Evolutionary conservation across 2,329 filamentous ascomycete genomes (phyloP).

Genomic region (Alternaria dauci): DNA sequence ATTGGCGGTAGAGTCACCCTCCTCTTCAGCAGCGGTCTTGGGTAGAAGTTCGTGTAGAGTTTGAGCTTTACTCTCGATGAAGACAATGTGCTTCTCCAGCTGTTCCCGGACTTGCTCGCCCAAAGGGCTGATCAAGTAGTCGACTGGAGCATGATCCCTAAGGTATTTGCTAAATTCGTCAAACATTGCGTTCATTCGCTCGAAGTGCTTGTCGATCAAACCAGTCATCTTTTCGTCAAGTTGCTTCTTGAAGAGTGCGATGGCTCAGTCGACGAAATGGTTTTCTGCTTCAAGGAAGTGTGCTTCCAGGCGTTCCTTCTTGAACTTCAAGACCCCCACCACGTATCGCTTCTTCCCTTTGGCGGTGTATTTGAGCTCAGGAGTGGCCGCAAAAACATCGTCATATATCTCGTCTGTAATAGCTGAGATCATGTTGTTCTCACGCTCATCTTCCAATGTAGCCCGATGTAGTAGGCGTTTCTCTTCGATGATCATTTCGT

Average conservation of each 20-base stretch:
- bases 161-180: constrained; percentile 5
- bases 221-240: constrained; percentile 61
- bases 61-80: constrained; percentile 3
- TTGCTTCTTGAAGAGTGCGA: constrained; percentile 17
- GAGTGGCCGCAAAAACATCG: constrained; percentile 17
- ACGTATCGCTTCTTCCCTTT: constrained; percentile 12
- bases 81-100: constrained; percentile 6
- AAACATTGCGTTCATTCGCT: constrained; percentile 5
- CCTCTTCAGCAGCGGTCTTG: background rate
- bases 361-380: constrained; percentile 11
- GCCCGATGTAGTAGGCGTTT: constrained; percentile 5
- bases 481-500: background rate
- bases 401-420: constrained; percentile 26
- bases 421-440: constrained; percentile 24
- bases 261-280: constrained; percentile 24
- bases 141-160: constrained; percentile 8
- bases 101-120: constrained; percentile 13
- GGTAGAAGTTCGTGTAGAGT: background rate
- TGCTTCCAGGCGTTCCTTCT: constrained; percentile 15
- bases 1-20: background rate
- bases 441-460: constrained; percentile 18
- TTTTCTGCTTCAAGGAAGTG: constrained; percentile 10
- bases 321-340: constrained; percentile 20
- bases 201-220: constrained; percentile 12
- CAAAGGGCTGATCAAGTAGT: constrained; percentile 9